phyloP scores from a whole-genome alignment of 75 land plant genomes.

The Sequoiadendron giganteum region DNA sequence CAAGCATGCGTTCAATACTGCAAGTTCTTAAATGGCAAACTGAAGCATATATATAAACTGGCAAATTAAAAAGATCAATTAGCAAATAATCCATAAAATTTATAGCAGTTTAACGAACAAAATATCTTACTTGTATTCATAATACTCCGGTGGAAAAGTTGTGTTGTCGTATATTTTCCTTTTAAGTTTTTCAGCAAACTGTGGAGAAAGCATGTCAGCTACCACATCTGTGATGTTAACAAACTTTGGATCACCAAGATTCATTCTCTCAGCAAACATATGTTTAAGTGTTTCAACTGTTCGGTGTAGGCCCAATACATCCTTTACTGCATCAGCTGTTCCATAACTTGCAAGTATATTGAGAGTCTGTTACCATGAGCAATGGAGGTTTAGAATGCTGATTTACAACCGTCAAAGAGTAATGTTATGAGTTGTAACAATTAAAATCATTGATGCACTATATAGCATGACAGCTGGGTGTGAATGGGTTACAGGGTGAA shows the following conservation, averaged over 20 bases:
- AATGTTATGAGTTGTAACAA: neutral
- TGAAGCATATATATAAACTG: neutral
- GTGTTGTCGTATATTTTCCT: conserved; percentile 70
- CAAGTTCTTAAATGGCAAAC: too few relatives aligned
- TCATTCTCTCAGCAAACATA: conserved; percentile 85
- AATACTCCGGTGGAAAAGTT: conserved; percentile 78
- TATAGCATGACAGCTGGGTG: neutral
- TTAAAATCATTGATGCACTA: neutral
- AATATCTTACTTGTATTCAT: conserved; percentile 56
- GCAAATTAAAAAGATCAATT: neutral
- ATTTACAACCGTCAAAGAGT: neutral
- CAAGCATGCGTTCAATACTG: neutral
- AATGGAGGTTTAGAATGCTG: neutral
- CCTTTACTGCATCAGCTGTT: conserved; percentile 40
- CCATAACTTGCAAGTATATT: conserved; percentile 75
- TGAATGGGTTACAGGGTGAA: neutral
- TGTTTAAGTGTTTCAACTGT: conserved; percentile 89
- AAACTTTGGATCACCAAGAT: conserved; percentile 84
- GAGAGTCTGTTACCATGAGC: conserved; percentile 40
- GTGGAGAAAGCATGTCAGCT: conserved; percentile 70
- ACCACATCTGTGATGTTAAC: conserved; percentile 36
- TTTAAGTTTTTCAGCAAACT: conserved; percentile 57
- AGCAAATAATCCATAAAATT: neutral
- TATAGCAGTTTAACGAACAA: neutral
- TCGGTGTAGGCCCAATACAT: conserved; percentile 68